Evolutionary conservation across 2,329 filamentous ascomycete genomes (phyloP), one percentile per base, ranked within the genome.

Genomic region (Alternaria triticimaculans): DNA sequence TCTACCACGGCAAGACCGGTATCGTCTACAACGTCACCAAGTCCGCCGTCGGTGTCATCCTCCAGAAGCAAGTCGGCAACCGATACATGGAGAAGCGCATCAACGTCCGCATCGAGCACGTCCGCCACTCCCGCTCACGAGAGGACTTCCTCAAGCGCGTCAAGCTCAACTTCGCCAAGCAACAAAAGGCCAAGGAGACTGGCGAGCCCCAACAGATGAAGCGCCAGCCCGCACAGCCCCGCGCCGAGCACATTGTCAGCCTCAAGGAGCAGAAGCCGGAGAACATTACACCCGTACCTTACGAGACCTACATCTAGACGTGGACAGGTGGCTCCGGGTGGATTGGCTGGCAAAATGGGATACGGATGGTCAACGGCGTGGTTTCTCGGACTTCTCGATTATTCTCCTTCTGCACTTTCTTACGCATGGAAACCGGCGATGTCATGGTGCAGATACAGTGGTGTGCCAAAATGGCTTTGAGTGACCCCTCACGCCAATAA

Each of bases 51-150:
- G 96, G 96, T 81, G 92, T 99, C 85, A 97, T 99, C 87, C 92
- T 99, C 87, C 77, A 78, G 92, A 97, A 97, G 90, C 93, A 96
- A 85, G 96, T 99, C 84, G 94, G 94, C 87, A 96, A 98, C 91
- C 92, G 95, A 82, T 99, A 97, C 90, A 89, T 99, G 84, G 96
- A 99, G 92, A 99, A 99, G 94, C 95, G 96, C 84, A 90, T 99
- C 88, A 98, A 97, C 90, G 88, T 99, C 87, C 93, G 96, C 83
- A 86, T 98, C 85, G 96, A 99, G 91, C 96, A 99, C 91, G 89
- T 99, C 86, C 86, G 87, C 81, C 92, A 92, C 82, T 98, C 95
- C 77, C 92, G 96, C 84, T 98, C 95, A 80, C 90, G 96, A 82
- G 95, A 98, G 80, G 95, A 96, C 84, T 98, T 99, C 89, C 85